Evolutionary conservation across 371 early-diverging fungal species (phyloP).

Genomic region (Capniomyces stellatus): DNA sequence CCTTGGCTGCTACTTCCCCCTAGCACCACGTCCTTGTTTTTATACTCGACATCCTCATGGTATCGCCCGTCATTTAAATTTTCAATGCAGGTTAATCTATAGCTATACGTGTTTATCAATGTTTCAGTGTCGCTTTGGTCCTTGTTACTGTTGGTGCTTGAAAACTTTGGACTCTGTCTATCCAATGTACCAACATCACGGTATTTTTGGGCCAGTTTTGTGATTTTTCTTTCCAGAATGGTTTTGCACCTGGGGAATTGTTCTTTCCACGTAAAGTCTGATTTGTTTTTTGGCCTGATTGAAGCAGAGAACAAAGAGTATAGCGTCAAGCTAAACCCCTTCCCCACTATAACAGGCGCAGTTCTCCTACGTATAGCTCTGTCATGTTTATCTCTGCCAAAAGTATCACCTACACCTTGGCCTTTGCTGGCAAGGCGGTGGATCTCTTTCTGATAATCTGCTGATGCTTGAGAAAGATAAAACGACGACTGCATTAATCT

Average conservation of each 20-base stretch:
- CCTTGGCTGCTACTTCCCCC: too few relatives aligned
- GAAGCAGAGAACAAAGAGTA: slow-evolving; percentile 48
- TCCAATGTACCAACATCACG: too few relatives aligned
- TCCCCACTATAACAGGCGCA: slow-evolving; percentile 9
- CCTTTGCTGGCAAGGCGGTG: background rate
- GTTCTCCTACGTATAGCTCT: background rate
- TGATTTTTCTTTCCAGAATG: too few relatives aligned
- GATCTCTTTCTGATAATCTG: background rate
- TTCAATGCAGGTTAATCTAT: slow-evolving; percentile 33
- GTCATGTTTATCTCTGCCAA: background rate
- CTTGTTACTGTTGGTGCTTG: background rate
- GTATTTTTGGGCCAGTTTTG: too few relatives aligned
- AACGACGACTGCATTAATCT: slow-evolving; percentile 35
- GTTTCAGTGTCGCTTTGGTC: slow-evolving; percentile 4
- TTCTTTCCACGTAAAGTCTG: slow-evolving; percentile 61
- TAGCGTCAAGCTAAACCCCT: slow-evolving; percentile 26
- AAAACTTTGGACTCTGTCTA: background rate
- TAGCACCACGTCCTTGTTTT: background rate
- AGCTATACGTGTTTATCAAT: slow-evolving; percentile 5
- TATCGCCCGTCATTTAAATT: slow-evolving; percentile 53
- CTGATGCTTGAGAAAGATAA: slow-evolving; percentile 9
- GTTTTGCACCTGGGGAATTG: slow-evolving; percentile 34
- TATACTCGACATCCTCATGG: slow-evolving; percentile 28
- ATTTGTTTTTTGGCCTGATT: slow-evolving; percentile 27
- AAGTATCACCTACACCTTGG: background rate